Conservation (phyloP, 2,329 filamentous ascomycete species). For the Monosporascus sp. region DNA sequence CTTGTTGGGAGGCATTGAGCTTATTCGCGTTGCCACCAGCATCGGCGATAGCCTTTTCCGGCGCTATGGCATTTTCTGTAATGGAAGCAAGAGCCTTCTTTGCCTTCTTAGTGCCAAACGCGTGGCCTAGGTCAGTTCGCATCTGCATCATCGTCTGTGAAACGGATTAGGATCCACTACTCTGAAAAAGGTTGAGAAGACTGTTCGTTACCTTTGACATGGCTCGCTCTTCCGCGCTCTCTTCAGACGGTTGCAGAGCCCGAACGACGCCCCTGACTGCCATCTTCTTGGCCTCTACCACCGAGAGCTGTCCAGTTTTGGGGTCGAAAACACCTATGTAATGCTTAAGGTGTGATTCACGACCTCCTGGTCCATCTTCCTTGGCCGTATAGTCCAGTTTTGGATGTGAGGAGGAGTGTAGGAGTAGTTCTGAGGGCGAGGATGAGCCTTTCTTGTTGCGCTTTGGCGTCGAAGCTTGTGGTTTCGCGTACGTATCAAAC, state of each 20-base stretch:
- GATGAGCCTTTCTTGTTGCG: constrained; percentile 34
- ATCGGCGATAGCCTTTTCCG: constrained; percentile 53
- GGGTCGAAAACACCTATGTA: constrained; percentile 63
- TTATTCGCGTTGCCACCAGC: constrained; percentile 36
- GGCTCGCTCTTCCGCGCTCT: constrained; percentile 36
- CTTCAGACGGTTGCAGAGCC: constrained; percentile 45
- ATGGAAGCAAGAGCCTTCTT: constrained; percentile 62
- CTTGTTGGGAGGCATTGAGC: constrained; percentile 50
- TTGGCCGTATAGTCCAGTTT: constrained; percentile 56
- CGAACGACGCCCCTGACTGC: constrained; percentile 53
- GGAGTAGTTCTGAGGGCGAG: constrained; percentile 42
- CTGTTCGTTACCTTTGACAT: constrained; percentile 28
- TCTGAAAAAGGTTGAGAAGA: neutral
- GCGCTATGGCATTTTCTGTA: constrained; percentile 63
- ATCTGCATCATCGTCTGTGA: constrained; percentile 53
- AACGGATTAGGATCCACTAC: constrained; percentile 15
- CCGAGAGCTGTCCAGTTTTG: constrained; percentile 50
- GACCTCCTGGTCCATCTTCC: constrained; percentile 40
- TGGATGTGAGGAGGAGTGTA: constrained; percentile 53
- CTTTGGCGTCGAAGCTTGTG: constrained; percentile 30
- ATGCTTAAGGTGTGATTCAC: constrained; percentile 49
- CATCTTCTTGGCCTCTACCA: constrained; percentile 62
- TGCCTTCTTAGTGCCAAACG: constrained; percentile 82
- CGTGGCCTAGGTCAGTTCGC: constrained; percentile 65
- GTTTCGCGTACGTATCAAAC: constrained; percentile 46